Percentiles rank a stretch among this genome's conserved stretches.
Evolutionary conservation across 2,329 filamentous ascomycete genomes (phyloP).

Genomic region (Stagonosporopsis cucurbitacearum): DNA sequence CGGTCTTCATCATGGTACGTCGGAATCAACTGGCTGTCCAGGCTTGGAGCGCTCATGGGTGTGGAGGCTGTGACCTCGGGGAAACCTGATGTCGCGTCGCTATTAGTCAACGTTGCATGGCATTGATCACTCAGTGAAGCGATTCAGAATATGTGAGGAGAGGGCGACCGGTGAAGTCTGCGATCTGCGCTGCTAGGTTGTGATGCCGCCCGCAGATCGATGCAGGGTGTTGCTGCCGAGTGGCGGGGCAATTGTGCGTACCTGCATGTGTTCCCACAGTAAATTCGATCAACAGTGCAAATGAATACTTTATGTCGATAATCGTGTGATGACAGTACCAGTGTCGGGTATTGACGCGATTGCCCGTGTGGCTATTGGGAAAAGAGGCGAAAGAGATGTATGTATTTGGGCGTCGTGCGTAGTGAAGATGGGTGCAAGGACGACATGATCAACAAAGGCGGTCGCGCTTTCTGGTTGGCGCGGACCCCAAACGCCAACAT

Average conservation of each 20-base stretch:
- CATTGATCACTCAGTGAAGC: neutral
- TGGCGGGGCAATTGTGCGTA: constrained; percentile 17
- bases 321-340: neutral
- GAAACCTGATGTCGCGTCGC: constrained; percentile 7
- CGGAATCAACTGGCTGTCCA: constrained; percentile 6
- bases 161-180: constrained; percentile 9
- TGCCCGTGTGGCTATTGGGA: neutral
- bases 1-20: constrained; percentile 24
- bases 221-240: constrained; percentile 11
- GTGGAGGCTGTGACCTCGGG: constrained; percentile 12
- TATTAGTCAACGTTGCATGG: constrained; percentile 24
- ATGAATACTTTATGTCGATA: neutral
- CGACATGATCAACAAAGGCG: constrained; percentile 6
- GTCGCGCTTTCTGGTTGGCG: constrained; percentile 1
- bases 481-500: constrained; percentile 3
- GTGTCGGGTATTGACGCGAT: neutral
- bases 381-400: neutral
- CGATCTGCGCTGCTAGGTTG: constrained; percentile 7
- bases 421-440: neutral
- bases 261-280: constrained; percentile 13
- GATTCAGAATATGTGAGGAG: neutral
- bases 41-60: constrained; percentile 14
- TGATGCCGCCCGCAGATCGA: constrained; percentile 12
- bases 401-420: neutral
- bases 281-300: neutral